Evolutionary conservation across 2,329 filamentous ascomycete genomes (phyloP), one percentile per base, ranked within the genome.

Genomic region (Verticillium zaregamsianum): DNA sequence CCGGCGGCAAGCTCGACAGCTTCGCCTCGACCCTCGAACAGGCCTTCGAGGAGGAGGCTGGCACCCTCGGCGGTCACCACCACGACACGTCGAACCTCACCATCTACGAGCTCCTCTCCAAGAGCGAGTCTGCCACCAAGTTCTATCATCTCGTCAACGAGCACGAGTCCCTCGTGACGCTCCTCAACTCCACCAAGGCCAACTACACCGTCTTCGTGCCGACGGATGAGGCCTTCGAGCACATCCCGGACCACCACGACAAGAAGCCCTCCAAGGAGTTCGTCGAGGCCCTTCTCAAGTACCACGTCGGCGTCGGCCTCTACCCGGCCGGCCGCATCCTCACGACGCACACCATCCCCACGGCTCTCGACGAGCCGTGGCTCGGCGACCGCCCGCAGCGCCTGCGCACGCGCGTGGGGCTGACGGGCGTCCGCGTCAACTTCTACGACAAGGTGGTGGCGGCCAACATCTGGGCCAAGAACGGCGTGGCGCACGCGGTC

Each of bases 141-240:
- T 89, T 97, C 55, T 87, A 89, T 32, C 85, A 89, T 71, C 79
- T 93, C n/a, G 83, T 97, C 67, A 82, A 90, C 64, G 82, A 92
- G 64, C 88, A 90, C 71, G 82, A 87, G 1, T 86, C 91, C 59
- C 78, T 97, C 0, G 87, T 94, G 39, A 74, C 89, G 60, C 73
- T 87, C 3, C 83, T 97, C 32, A 95, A 96, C 76, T 84, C 85
- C 69, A 94, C 91, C 2, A 77, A 84, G 39, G 80, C 84, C 25
- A 93, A 94, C 74, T 86, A 89, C 70, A 97, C 93, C 1, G 76
- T 95, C 58, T 96, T 97, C 69, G 90, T 91, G 2, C 93, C 93
- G 0, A 87, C 85, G 1, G 86, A 97, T 72, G 78, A 82, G 58
- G 92, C 92, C 0, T 94, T 97, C 68, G 85, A 89, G 64, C 78